Conservation (phyloP, 2,329 filamentous ascomycete genomes). For the Coniochaeta sp. region DNA sequence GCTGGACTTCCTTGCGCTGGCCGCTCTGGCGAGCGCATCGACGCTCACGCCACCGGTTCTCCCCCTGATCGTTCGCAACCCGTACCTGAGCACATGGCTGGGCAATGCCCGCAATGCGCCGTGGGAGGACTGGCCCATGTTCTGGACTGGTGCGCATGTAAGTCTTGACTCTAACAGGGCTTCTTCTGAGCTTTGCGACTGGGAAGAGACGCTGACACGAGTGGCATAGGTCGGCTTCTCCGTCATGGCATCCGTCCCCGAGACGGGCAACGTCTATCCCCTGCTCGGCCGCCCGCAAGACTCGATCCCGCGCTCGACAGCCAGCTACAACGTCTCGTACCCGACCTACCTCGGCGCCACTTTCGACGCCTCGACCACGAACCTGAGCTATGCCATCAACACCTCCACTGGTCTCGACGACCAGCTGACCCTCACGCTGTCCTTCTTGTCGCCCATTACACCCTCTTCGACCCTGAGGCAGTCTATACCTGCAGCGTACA, state of each 20-base stretch:
- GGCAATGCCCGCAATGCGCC: slow-evolving; percentile 63
- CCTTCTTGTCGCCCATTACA: slow-evolving; percentile 69
- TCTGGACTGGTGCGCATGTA: slow-evolving; percentile 26
- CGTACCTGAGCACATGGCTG: slow-evolving; percentile 56
- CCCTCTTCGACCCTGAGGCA: slow-evolving; percentile 75
- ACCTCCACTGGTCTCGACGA: slow-evolving; percentile 18
- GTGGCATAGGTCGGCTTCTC: slow-evolving; percentile 40
- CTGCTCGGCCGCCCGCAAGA: slow-evolving; percentile 45
- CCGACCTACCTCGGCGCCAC: slow-evolving; percentile 36
- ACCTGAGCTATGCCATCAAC: slow-evolving; percentile 38
- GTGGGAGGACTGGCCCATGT: slow-evolving; percentile 79
- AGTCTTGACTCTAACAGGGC: background rate
- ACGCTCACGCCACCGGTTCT: slow-evolving; percentile 49
- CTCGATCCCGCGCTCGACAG: slow-evolving; percentile 27
- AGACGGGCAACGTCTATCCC: slow-evolving; percentile 36
- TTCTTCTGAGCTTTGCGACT: background rate
- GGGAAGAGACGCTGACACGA: background rate
- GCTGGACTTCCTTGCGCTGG: slow-evolving; percentile 22
- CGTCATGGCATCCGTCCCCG: slow-evolving; percentile 38
- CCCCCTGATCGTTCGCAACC: slow-evolving; percentile 51
- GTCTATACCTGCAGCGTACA: slow-evolving; percentile 74
- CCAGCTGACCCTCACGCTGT: slow-evolving; percentile 33
- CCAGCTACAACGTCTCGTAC: slow-evolving; percentile 29
- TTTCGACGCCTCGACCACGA: slow-evolving; percentile 43
- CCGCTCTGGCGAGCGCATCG: slow-evolving; percentile 36